Evolutionary conservation across 2,329 filamentous ascomycete genomes (phyloP).

Genomic region (Alternaria triticimaculans): DNA sequence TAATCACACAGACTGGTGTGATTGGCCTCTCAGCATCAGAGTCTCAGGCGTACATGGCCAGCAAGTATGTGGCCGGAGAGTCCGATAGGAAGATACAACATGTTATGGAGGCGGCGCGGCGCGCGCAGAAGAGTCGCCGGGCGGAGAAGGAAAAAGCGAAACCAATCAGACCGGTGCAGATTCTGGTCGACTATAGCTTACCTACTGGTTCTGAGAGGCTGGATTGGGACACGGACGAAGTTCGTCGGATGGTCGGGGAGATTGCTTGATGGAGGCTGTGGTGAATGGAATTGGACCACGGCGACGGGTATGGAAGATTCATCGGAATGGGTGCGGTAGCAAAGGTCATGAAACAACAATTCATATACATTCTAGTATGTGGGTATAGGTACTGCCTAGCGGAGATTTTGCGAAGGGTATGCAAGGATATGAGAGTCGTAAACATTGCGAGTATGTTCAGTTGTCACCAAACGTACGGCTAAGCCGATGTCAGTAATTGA

Average conservation of each 20-base stretch:
- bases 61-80: background rate
- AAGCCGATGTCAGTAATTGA: constrained; percentile 1
- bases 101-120: background rate
- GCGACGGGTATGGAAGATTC: background rate
- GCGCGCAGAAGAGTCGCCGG: background rate
- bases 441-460: background rate
- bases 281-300: background rate
- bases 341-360: background rate
- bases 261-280: constrained; percentile 8
- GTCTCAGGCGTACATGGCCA: background rate
- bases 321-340: background rate
- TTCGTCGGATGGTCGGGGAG: constrained; percentile 31
- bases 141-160: background rate
- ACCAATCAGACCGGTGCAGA: background rate
- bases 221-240: constrained; percentile 35
- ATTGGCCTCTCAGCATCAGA: background rate
- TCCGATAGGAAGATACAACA: background rate
- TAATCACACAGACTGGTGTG: background rate
- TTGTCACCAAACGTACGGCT: constrained; percentile 42
- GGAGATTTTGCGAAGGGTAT: constrained; percentile 5
- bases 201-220: constrained; percentile 23
- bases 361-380: constrained; percentile 19
- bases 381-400: constrained; percentile 25
- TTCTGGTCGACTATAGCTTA: constrained; percentile 17
- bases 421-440: background rate